Evolutionary conservation across 305 asterid species (phyloP).

Genomic region (Stenogyne calaminthoides): DNA sequence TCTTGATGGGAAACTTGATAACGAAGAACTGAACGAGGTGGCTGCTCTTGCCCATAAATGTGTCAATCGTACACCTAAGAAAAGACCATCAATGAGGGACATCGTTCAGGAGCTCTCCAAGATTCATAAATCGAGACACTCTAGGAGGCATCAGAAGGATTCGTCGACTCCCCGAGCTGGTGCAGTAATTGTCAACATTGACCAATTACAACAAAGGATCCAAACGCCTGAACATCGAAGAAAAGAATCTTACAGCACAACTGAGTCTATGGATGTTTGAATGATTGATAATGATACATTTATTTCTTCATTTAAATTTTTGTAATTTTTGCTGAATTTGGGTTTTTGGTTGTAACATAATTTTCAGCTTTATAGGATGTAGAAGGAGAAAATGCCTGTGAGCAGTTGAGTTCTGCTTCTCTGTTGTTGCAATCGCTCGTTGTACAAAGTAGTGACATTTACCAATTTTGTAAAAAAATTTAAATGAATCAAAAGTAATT

Average conservation of each 20-base stretch:
- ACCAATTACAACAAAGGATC: constrained; percentile 43
- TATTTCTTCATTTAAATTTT: neutral
- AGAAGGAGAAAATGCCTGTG: constrained; percentile 10
- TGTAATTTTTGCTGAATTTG: neutral
- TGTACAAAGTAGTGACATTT: constrained; percentile 23
- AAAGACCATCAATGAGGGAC: constrained; percentile 87
- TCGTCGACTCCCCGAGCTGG: constrained; percentile 54
- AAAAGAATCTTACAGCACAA: constrained; percentile 65
- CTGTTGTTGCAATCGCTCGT: neutral
- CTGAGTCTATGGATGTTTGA: constrained; percentile 65
- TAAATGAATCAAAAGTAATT: neutral
- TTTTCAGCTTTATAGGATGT: constrained; percentile 30
- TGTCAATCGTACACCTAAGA: constrained; percentile 60
- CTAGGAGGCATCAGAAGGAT: constrained; percentile 40
- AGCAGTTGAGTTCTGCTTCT: constrained; percentile 10
- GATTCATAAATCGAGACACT: constrained; percentile 53
- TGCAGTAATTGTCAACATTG: constrained; percentile 50
- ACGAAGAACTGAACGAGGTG: constrained; percentile 68
- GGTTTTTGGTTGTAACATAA: constrained; percentile 38
- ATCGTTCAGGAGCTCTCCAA: constrained; percentile 76
- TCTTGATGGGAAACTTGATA: constrained; percentile 68
- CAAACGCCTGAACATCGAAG: constrained; percentile 51
- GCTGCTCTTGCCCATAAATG: constrained; percentile 85
- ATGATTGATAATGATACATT: constrained; percentile 29
- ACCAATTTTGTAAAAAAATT: constrained; percentile 30